These are phyloP conservation scores for Magnolia officinalis DNA, from an alignment of 164 flowering plant species.

Conservation along the genomic window DNA sequence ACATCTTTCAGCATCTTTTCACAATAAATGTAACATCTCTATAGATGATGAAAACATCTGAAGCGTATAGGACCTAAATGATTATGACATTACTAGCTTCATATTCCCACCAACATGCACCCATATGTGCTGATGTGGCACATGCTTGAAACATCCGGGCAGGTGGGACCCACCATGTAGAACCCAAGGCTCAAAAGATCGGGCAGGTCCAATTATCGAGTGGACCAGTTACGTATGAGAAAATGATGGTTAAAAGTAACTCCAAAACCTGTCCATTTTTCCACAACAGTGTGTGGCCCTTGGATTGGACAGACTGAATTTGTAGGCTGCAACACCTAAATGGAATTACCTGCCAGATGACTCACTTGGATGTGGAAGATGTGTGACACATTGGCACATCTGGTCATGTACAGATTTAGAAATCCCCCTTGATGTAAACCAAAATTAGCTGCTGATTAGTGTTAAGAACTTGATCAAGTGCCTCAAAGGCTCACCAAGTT, in stretches of 20 bases:
- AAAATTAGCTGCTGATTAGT: no score
- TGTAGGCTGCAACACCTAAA: no score
- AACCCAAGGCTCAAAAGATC: background rate
- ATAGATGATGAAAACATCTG: background rate
- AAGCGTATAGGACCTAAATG: background rate
- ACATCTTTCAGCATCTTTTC: background rate
- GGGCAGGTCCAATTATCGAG: background rate
- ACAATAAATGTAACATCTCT: background rate
- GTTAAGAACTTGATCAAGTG: no score
- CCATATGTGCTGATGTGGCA: background rate
- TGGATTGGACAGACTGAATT: no score
- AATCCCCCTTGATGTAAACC: no score
- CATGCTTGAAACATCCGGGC: background rate
- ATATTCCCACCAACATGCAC: background rate
- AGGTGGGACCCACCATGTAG: background rate
- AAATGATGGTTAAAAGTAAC: background rate
- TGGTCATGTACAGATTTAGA: no score
- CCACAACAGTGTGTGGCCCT: no score
- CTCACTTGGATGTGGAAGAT: no score
- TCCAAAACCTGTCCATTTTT: background rate
- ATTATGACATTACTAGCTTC: background rate
- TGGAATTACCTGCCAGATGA: no score
- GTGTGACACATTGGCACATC: no score
- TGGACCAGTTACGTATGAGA: background rate
- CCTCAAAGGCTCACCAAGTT: no score